phyloP scores from a whole-genome alignment of 805 yeast genomes.

The Metschnikowia gruessii region DNA sequence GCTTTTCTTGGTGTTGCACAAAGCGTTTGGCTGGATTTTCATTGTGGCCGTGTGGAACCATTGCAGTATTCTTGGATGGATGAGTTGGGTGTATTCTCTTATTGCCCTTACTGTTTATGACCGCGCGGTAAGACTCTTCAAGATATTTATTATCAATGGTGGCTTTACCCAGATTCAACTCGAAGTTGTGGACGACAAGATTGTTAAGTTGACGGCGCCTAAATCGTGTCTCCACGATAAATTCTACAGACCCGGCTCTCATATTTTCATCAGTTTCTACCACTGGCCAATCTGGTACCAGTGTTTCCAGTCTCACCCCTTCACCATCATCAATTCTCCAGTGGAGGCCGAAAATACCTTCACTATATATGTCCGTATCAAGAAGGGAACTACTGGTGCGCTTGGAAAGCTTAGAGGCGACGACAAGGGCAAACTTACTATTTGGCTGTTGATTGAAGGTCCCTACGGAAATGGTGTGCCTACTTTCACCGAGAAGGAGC shows the following conservation, averaged over 20 bases:
- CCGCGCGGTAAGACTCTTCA: slow-evolving; percentile 13
- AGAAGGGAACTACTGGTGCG: slow-evolving; percentile 16
- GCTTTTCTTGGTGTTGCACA: slow-evolving; percentile 15
- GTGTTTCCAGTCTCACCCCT: slow-evolving; percentile 21
- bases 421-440: slow-evolving; percentile 14
- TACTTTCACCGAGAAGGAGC: slow-evolving; percentile 9
- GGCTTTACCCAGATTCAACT: slow-evolving; percentile 13
- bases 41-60: slow-evolving; percentile 22
- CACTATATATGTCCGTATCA: slow-evolving; percentile 16
- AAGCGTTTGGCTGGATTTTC: slow-evolving; percentile 19
- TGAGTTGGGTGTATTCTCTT: slow-evolving; percentile 22
- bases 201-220: slow-evolving; percentile 16
- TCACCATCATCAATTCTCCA: slow-evolving; percentile 18
- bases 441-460: slow-evolving; percentile 21
- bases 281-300: slow-evolving; percentile 21
- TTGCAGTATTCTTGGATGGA: slow-evolving; percentile 19
- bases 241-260: slow-evolving; percentile 17
- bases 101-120: slow-evolving; percentile 18
- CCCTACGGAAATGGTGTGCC: slow-evolving; percentile 19
- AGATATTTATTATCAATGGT: slow-evolving; percentile 17
- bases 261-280: slow-evolving; percentile 18
- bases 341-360: slow-evolving; percentile 11
- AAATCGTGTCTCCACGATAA: slow-evolving; percentile 14
- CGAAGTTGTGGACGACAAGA: slow-evolving; percentile 13
- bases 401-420: slow-evolving; percentile 13